Conservation (phyloP, 805 yeast genomes). For the Candida gorgasii region DNA sequence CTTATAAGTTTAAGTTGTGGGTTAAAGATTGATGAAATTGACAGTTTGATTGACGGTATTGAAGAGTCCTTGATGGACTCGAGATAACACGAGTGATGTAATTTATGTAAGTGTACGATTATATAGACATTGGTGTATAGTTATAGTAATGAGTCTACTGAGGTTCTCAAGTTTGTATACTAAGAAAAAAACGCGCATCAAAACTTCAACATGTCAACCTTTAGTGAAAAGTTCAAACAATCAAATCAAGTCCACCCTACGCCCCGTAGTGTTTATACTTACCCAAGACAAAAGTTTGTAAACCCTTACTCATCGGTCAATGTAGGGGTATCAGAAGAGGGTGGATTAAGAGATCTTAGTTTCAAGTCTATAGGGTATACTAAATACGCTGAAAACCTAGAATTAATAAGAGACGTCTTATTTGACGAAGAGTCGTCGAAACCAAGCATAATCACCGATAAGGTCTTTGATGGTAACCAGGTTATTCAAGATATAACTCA, state of each 20-base stretch:
- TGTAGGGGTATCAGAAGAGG: constrained; percentile 42
- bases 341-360: constrained; percentile 42
- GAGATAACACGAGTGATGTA: neutral
- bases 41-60: constrained; percentile 79
- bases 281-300: constrained; percentile 22
- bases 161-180: no score
- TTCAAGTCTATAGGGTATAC: constrained; percentile 41
- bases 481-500: constrained; percentile 20
- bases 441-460: constrained; percentile 19
- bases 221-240: constrained; percentile 14
- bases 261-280: constrained; percentile 17
- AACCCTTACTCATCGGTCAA: constrained; percentile 32
- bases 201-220: constrained; percentile 12
- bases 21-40: constrained; percentile 74
- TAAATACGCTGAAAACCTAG: constrained; percentile 35
- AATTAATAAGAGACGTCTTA: constrained; percentile 30
- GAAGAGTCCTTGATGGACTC: constrained; percentile 39
- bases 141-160: no score
- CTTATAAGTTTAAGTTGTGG: constrained; percentile 78
- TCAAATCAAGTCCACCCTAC: constrained; percentile 11
- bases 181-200: no score
- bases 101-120: neutral
- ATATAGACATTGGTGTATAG: no score
- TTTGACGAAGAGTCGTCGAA: constrained; percentile 16
- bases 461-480: constrained; percentile 19